Conservation (phyloP, 805 yeast species). For the Candida odintsovae region DNA sequence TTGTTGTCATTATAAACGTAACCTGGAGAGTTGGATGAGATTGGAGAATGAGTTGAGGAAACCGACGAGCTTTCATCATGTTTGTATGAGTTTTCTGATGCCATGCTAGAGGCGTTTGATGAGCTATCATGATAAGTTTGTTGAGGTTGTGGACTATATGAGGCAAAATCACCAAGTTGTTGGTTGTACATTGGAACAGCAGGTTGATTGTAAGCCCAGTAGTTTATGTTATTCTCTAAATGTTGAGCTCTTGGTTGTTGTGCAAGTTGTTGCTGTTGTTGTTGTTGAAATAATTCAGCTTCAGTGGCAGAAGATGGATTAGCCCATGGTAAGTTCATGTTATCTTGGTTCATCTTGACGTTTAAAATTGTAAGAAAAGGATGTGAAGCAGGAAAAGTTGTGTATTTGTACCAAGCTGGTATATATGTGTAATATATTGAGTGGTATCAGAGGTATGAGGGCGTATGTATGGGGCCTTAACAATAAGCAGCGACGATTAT, state of each 20-base stretch:
- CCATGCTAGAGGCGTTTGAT: background rate
- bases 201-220: background rate
- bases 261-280: background rate
- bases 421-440: background rate
- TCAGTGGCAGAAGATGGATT: background rate
- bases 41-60: background rate
- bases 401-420: too few species aligned
- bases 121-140: background rate
- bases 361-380: background rate
- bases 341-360: background rate
- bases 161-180: background rate
- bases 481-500: background rate
- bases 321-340: background rate
- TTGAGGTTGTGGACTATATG: background rate
- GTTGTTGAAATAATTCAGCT: background rate
- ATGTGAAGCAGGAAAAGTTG: background rate
- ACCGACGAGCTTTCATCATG: background rate
- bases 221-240: background rate
- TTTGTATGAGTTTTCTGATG: background rate
- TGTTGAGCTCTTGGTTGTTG: background rate
- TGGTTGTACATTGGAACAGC: background rate
- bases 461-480: background rate
- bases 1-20: constrained; percentile 3
- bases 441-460: background rate
- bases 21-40: constrained; percentile 4